Percentiles rank a stretch among this genome's conserved stretches.
phyloP scores from a whole-genome alignment of 352 stramenopile species.

The Pythium rhizo-oryzae region DNA sequence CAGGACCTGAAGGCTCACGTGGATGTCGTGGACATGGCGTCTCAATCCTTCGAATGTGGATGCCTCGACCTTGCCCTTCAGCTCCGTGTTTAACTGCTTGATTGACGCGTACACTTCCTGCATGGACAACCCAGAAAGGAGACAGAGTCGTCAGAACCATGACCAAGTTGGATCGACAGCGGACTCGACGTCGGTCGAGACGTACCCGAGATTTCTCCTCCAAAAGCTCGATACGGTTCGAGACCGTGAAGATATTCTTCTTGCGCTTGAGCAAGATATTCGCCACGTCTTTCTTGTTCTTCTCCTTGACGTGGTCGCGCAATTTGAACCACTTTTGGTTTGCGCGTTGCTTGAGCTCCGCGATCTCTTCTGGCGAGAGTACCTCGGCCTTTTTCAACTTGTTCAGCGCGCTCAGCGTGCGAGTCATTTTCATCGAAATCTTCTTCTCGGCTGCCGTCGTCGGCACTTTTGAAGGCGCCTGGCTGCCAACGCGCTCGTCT shows the following conservation, averaged over 20 bases:
- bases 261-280: constrained; percentile 81
- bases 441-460: constrained; percentile 10
- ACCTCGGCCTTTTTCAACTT: constrained; percentile 70
- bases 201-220: constrained; percentile 65
- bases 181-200: neutral
- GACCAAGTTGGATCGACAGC: neutral
- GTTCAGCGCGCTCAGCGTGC: constrained; percentile 61
- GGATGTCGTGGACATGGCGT: constrained; percentile 57
- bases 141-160: neutral
- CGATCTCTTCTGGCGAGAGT: constrained; percentile 58
- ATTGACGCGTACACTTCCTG: constrained; percentile 63
- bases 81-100: constrained; percentile 60
- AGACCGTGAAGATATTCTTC: constrained; percentile 82
- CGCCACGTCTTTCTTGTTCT: constrained; percentile 73
- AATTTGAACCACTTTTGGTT: constrained; percentile 75
- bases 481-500: neutral
- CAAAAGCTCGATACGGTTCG: constrained; percentile 66
- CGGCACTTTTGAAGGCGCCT: neutral
- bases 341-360: constrained; percentile 60
- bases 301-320: constrained; percentile 74
- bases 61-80: constrained; percentile 57
- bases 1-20: constrained; percentile 48
- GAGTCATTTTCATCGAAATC: constrained; percentile 42
- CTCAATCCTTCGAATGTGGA: constrained; percentile 47
- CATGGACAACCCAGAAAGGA: neutral